Evolutionary conservation across 805 yeast genomes (phyloP), one percentile per base, ranked within the genome.

Genomic region (Saitoella complicata): DNA sequence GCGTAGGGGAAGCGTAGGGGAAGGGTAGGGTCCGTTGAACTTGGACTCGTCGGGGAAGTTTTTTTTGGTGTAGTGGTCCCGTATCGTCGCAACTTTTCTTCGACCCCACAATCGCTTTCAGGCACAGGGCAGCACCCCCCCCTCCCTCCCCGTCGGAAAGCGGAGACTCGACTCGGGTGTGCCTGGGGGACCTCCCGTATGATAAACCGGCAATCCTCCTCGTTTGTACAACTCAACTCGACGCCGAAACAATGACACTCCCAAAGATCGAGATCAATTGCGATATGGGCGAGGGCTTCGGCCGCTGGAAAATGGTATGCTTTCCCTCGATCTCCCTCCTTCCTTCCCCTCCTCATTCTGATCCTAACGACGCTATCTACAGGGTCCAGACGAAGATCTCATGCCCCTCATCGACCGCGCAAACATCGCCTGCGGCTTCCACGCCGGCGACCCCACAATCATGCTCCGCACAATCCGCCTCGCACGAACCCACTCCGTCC

Each of bases 351-450:
- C n/a, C 32, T 1, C 31, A 13, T 32, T 8, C 4, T 41, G 30
- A 29, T n/a, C 7, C 6, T 29, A 1, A 44, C 30, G 10, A 31
- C n/a, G 13, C 5, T 43, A 6, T 40, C 5, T 6, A 2, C 36
- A 41, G 44, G 45, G 57, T 3, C 55, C 54, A 2, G 56, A 55
- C 38, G 53, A 49, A 7, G 67, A 65, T 30, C 58, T 65, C 32
- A 64, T 65, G 66, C 66, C 66, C 10, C 49, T 53, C 29, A 64
- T 65, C 41, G 66, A 64, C 49, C 54, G 58, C 6, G 69, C 69
- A 6, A 65, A 65, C 45, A 51, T 65, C 44, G 69, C 69, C 7
- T 65, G 69, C 51, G 69, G 69, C 4, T 64, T 60, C 40, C 69
- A 65, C 49, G 69, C 67, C 34, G 67, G 68, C 11, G 68, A 65